phyloP scores from a whole-genome alignment of 2,329 filamentous ascomycete genomes.

The Aspergillus sp. region DNA sequence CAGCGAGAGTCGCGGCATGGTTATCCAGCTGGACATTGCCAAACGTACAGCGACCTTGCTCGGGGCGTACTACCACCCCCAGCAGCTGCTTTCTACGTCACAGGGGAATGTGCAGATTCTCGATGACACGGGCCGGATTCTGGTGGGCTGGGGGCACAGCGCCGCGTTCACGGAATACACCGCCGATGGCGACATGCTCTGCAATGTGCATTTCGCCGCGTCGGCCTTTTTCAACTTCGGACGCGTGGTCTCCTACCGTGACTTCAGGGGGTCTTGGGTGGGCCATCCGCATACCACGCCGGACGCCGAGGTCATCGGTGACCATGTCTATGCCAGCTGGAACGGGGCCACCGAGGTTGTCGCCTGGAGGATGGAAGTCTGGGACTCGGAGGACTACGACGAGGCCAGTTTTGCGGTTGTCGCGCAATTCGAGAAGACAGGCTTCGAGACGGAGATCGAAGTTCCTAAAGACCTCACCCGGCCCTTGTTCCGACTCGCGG shows the following conservation, averaged over 20 bases:
- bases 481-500: constrained; percentile 20
- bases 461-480: constrained; percentile 16
- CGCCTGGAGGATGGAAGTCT: constrained; percentile 29
- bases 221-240: constrained; percentile 34
- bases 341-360: constrained; percentile 47
- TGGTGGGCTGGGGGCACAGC: constrained; percentile 53
- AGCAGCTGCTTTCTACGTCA: constrained; percentile 36
- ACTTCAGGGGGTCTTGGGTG: constrained; percentile 55
- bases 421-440: constrained; percentile 21
- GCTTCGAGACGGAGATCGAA: constrained; percentile 32
- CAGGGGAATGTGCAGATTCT: constrained; percentile 47
- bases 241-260: constrained; percentile 54
- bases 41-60: constrained; percentile 42
- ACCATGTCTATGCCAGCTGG: constrained; percentile 44
- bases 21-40: constrained; percentile 39
- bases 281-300: constrained; percentile 45
- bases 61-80: constrained; percentile 39
- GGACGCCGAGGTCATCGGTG: constrained; percentile 23
- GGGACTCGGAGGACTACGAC: constrained; percentile 11
- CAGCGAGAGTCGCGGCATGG: constrained; percentile 44
- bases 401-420: constrained; percentile 15
- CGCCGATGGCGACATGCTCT: constrained; percentile 51
- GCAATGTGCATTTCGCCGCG: constrained; percentile 51
- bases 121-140: constrained; percentile 41
- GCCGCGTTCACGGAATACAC: constrained; percentile 53